Percentiles rank a stretch among this genome's conserved stretches.
phyloP scores from a whole-genome alignment of 345 rosid genomes.

The Dipteronia dyeriana region DNA sequence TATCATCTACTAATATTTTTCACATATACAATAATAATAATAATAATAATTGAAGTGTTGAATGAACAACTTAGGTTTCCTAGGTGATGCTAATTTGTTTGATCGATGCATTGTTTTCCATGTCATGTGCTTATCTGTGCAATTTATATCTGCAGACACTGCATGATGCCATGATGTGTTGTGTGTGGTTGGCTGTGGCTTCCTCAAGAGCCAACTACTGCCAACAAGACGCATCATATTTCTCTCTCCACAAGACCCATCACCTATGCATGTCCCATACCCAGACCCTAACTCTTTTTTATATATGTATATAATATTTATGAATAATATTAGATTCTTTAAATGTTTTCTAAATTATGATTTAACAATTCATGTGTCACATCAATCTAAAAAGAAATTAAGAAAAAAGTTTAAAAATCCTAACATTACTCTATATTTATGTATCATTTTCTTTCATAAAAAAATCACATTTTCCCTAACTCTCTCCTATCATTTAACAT shows the following conservation, averaged over 20 bases:
- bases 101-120: conserved; percentile 13
- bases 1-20: not conserved
- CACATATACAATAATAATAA: too few species aligned
- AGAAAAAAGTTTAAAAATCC: too few species aligned
- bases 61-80: conserved; percentile 10
- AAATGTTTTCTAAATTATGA: too few species aligned
- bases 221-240: conserved; percentile 4
- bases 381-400: too few species aligned
- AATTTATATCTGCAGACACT: not conserved
- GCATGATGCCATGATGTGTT: not conserved
- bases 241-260: conserved; percentile 6
- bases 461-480: not conserved
- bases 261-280: not conserved
- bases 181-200: not conserved
- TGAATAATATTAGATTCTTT: too few species aligned
- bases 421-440: too few species aligned
- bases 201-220: not conserved
- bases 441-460: not conserved
- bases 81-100: conserved; percentile 12
- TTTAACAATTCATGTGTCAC: too few species aligned
- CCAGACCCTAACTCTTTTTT: not conserved
- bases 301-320: too few species aligned
- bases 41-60: too few species aligned
- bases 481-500: too few species aligned
- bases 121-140: conserved; percentile 2